Evolutionary conservation across 176 grass and related monocot species (phyloP).

Genomic region (Coix lacrymajobi): DNA sequence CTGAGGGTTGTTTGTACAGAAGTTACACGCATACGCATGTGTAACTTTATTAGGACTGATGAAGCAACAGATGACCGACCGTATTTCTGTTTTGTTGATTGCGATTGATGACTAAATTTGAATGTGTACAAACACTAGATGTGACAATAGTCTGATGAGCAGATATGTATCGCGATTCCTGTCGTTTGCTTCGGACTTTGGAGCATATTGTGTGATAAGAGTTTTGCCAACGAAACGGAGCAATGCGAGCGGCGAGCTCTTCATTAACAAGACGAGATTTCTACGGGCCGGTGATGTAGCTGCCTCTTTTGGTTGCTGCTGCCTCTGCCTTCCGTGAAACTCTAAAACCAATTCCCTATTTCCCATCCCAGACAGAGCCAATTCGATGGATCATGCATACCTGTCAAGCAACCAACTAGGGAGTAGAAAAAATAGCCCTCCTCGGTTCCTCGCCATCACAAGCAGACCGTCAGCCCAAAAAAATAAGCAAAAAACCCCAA

Average conservation of each 20-base stretch:
- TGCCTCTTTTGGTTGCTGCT: too few species aligned
- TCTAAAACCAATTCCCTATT: too few species aligned
- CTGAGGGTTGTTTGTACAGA: conserved; percentile 24
- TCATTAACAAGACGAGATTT: background rate
- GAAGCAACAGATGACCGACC: background rate
- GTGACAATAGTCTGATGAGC: background rate
- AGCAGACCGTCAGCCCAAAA: too few species aligned
- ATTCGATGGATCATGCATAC: too few species aligned
- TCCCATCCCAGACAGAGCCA: too few species aligned
- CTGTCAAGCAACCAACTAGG: too few species aligned
- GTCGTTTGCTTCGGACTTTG: background rate
- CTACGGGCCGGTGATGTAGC: too few species aligned
- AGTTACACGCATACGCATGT: conserved; percentile 21
- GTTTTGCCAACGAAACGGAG: background rate
- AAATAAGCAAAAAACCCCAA: too few species aligned
- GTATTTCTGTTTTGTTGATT: background rate
- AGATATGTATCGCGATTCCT: background rate
- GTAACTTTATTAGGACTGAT: conserved; percentile 40
- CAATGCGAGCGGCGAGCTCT: background rate
- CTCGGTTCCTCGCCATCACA: too few species aligned
- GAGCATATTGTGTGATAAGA: background rate
- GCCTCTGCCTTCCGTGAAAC: too few species aligned
- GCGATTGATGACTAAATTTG: background rate
- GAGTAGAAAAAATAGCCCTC: too few species aligned
- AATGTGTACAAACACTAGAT: background rate